phyloP scores from a whole-genome alignment of 169 alveolate species.

The Perkinsus marinus region DNA sequence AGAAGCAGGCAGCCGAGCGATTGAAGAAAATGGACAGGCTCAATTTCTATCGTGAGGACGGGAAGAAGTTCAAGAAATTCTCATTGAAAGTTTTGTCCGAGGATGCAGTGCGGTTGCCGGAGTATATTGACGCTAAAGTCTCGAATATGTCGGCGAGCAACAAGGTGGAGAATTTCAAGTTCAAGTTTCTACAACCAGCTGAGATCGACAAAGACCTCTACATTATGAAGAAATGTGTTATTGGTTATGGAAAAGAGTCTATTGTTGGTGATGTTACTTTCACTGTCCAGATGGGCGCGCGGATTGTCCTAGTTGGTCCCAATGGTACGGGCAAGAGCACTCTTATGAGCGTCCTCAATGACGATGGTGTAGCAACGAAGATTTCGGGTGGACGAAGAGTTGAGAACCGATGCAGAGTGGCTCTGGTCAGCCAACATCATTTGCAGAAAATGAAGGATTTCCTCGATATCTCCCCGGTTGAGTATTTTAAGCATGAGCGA shows the following conservation, averaged over 20 bases:
- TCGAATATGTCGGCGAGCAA: background rate
- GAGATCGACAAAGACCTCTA: background rate
- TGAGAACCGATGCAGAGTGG: background rate
- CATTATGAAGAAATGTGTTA: background rate
- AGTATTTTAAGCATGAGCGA: background rate
- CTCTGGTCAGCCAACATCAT: background rate
- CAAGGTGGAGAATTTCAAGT: background rate
- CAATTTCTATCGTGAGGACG: background rate
- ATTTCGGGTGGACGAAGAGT: background rate
- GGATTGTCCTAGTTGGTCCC: slow-evolving; percentile 24
- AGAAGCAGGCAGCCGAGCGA: background rate
- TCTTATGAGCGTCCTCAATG: slow-evolving; percentile 12
- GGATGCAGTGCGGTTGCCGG: background rate
- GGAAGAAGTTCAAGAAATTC: background rate
- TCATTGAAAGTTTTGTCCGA: background rate
- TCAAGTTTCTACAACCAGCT: background rate
- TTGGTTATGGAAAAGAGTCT: background rate
- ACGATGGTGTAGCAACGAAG: background rate
- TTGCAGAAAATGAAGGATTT: background rate
- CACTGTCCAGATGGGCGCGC: background rate
- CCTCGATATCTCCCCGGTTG: background rate
- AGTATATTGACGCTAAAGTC: background rate
- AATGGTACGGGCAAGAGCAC: slow-evolving; percentile 30
- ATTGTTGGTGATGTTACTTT: background rate
- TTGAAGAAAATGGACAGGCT: background rate